Base-by-base conservation (phyloP, 78 protist genomes). In the Bigelowiella natans region DNA sequence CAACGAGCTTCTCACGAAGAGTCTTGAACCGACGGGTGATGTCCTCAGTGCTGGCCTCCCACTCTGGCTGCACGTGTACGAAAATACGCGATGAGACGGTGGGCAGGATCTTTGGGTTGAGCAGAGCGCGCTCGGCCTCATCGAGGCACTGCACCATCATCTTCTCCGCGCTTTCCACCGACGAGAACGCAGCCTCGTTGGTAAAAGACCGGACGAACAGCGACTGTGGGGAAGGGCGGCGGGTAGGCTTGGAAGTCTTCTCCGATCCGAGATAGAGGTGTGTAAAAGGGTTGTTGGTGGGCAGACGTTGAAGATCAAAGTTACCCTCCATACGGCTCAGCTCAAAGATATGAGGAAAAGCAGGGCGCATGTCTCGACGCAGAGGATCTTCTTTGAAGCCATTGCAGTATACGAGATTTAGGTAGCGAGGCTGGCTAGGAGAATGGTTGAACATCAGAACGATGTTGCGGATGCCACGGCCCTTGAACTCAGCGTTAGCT, bases 51-150 rank as follows among this genome's bases (percentile, higher is more conserved):
- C 82, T 89, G 31, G 26, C 36, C 83, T 38, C 92, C 36, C 95
- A 94, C 29, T 88, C 91, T 28, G 96, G 95, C 90, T 95, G 87
- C 40, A 97, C 88, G 90, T 97, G 93, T 31, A 97, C 83, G 93
- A 97, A 97, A 83, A 97, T 93, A 93, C 90, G 94, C 36, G 64
- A 85, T 1, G 63, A 40, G 2, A 39, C 39, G 31, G 94, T 88
- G 37, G 64, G 39, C 31, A 0, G 36, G 18, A 90, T 31, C 37
- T 38, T 11, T 31, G 2, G 2, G 63, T 93, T 92, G 31, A 38
- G 64, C 36, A 39, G 64, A 7, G 95, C 94, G 40, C 94, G 39
- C 94, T 96, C 97, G 2, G 96, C 39, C 1, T 95, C n/a, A n/a
- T n/a, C n/a, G n/a, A n/a, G n/a, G n/a, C n/a, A n/a, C n/a, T n/a